Percentiles rank a stretch among this genome's conserved stretches.
Conservation (phyloP, 768 basidiomycete genomes). For the Boletellus ananas region DNA sequence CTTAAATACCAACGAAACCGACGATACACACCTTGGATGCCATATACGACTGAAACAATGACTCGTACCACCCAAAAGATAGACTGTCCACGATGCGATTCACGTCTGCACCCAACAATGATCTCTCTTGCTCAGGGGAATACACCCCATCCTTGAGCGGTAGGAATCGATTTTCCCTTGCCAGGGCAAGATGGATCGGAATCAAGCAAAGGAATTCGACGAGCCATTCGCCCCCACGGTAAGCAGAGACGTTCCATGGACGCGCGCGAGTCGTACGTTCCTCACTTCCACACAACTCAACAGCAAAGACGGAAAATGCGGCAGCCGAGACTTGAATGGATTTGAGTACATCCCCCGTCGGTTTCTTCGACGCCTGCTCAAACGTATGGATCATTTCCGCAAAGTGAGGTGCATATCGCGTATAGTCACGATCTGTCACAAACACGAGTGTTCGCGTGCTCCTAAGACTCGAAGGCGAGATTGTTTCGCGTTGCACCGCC, state of each 20-base stretch:
- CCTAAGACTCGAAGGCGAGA: slow-evolving; percentile 34
- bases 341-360: slow-evolving; percentile 43
- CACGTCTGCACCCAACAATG: slow-evolving; percentile 57
- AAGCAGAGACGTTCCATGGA: slow-evolving; percentile 35
- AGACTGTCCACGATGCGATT: slow-evolving; percentile 52
- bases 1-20: fast-evolving
- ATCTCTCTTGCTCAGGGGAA: slow-evolving; percentile 47
- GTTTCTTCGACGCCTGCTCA: slow-evolving; percentile 50
- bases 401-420: slow-evolving; percentile 42
- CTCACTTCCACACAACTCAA: slow-evolving; percentile 5
- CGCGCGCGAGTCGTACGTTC: neutral
- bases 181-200: slow-evolving; percentile 60
- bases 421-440: slow-evolving; percentile 37
- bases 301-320: slow-evolving; percentile 27
- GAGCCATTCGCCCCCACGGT: slow-evolving; percentile 57
- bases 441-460: slow-evolving; percentile 39
- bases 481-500: slow-evolving; percentile 45
- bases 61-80: slow-evolving; percentile 64
- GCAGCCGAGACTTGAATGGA: slow-evolving; percentile 34
- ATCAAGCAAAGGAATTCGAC: slow-evolving; percentile 59
- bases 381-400: slow-evolving; percentile 42
- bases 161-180: slow-evolving; percentile 56
- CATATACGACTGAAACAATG: slow-evolving; percentile 60
- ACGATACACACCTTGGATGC: slow-evolving; percentile 42
- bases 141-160: slow-evolving; percentile 57